Percentiles rank a stretch among this genome's conserved stretches.
These are phyloP conservation scores for Nothomitra cinnamomea DNA, from an alignment of 2,329 filamentous ascomycete species.

Conservation along the genomic window DNA sequence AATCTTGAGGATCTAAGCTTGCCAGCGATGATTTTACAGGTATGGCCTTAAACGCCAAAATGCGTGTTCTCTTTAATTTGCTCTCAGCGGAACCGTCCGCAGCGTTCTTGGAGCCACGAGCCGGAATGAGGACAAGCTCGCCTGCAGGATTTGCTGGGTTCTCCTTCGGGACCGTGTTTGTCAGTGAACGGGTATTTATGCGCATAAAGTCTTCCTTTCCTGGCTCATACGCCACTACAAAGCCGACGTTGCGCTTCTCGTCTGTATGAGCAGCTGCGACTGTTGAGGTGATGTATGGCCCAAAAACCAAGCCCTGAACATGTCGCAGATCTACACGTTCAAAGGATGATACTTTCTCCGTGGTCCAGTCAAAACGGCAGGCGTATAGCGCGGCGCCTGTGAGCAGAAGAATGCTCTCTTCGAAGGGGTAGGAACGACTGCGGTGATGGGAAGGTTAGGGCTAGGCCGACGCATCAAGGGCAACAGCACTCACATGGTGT, in stretches of 20 bases:
- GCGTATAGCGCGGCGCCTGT: slow-evolving; percentile 76
- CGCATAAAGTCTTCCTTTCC: slow-evolving; percentile 54
- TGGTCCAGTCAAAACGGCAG: slow-evolving; percentile 85
- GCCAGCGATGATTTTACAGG: slow-evolving; percentile 28
- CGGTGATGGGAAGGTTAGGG: slow-evolving; percentile 19
- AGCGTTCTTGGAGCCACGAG: slow-evolving; percentile 13
- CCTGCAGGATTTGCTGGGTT: slow-evolving; percentile 15
- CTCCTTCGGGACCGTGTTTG: slow-evolving; percentile 33
- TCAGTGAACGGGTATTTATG: slow-evolving; percentile 70
- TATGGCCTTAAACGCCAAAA: slow-evolving; percentile 40
- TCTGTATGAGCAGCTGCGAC: slow-evolving; percentile 63
- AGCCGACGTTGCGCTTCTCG: slow-evolving; percentile 63
- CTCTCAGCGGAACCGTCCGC: slow-evolving; percentile 13
- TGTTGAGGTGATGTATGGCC: slow-evolving; percentile 81
- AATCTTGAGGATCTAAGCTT: slow-evolving; percentile 13
- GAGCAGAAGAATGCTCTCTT: slow-evolving; percentile 74
- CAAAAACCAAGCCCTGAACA: slow-evolving; percentile 55
- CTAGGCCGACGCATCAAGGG: background rate
- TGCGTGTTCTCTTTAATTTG: slow-evolving; percentile 18
- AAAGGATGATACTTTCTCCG: slow-evolving; percentile 86
- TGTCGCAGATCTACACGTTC: slow-evolving; percentile 68
- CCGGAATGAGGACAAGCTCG: slow-evolving; percentile 10
- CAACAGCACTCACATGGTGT: slow-evolving; percentile 29
- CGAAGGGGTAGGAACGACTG: slow-evolving; percentile 53
- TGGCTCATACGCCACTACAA: slow-evolving; percentile 62